phyloP scores from a whole-genome alignment of 345 rosid species.

The Populus pruinosa region DNA sequence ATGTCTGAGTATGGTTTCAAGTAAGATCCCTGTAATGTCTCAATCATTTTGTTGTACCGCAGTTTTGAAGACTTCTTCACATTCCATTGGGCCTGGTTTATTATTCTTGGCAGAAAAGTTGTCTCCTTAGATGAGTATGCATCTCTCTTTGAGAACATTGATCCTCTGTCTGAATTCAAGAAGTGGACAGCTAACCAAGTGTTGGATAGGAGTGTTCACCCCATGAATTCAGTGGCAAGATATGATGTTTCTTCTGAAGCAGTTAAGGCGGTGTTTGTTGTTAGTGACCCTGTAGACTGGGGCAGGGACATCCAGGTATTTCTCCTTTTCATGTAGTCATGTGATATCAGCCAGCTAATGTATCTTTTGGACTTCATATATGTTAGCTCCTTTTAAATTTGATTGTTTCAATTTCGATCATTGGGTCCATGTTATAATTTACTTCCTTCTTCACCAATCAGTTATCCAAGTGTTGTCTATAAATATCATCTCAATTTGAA shows the following conservation, averaged over 20 bases:
- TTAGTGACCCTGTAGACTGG: slow-evolving; percentile 56
- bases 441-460: background rate
- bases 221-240: slow-evolving; percentile 6
- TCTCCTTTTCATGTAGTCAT: slow-evolving; percentile 2
- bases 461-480: background rate
- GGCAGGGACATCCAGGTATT: slow-evolving; percentile 49
- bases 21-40: slow-evolving; percentile 28
- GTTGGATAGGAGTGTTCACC: slow-evolving; percentile 1
- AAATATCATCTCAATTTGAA: background rate
- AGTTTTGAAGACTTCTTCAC: slow-evolving; percentile 1
- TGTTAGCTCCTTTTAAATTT: background rate
- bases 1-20: slow-evolving; percentile 57
- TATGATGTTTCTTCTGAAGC: slow-evolving; percentile 24
- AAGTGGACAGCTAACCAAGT: slow-evolving; percentile 30
- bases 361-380: background rate
- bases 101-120: slow-evolving; percentile 37
- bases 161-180: slow-evolving; percentile 47
- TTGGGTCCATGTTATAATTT: background rate
- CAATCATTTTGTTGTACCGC: background rate
- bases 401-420: background rate
- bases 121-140: slow-evolving; percentile 46
- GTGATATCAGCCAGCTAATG: background rate
- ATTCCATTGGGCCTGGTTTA: background rate
- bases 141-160: slow-evolving; percentile 41
- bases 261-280: slow-evolving; percentile 42